Base-by-base conservation (phyloP, 225 moss, liverwort and hornwort species). In the Polytrichum formosum region DNA sequence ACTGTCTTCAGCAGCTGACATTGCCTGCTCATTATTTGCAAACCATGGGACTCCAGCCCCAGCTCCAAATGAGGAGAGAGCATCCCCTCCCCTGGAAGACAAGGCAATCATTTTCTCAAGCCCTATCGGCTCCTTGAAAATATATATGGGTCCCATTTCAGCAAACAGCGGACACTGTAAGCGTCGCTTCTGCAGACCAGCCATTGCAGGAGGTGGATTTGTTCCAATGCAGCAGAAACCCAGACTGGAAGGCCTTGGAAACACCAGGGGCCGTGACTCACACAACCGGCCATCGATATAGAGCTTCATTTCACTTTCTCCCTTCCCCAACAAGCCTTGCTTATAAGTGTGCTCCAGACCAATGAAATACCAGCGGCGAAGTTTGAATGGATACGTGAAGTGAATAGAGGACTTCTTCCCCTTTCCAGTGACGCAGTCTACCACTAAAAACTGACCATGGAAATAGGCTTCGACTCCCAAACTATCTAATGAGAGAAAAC, bases 141-240 rank as follows among this genome's bases (percentile, higher is more conserved):
- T 91, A 74, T 98, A 98, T 30, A 98, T 91, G 26, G 97, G 94
- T 63, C 97, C 97, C 97, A 98, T 90, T 81, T 98, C 97, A 53
- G 94, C 97, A 83, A 98, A 98, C 20, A 98, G 84, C 21, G 97
- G 97, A 75, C 94, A 94, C 73, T 98, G 97, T 62, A 95, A 82
- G 27, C 92, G 90, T 27, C 97, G 84, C 76, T 91, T 86, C 79
- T 92, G 94, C 78, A 98, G 69, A 75, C 97, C 97, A 83, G 94
- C 78, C 92, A 98, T 98, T 75, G 97, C 92, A 83, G 97, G 94
- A 66, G 94, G 97, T 23, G 97, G 97, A 81, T 98, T 98, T 78
- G 97, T 98, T 54, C 97, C 97, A 81, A 98, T 92, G 83, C 97
- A 98, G 76, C 94, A 98, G 75, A 98, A 98, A 17, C 91, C 90